Evolutionary conservation across 2,329 filamentous ascomycete genomes (phyloP), one percentile per base, ranked within the genome.

Genomic region (Orbilia oligospora): DNA sequence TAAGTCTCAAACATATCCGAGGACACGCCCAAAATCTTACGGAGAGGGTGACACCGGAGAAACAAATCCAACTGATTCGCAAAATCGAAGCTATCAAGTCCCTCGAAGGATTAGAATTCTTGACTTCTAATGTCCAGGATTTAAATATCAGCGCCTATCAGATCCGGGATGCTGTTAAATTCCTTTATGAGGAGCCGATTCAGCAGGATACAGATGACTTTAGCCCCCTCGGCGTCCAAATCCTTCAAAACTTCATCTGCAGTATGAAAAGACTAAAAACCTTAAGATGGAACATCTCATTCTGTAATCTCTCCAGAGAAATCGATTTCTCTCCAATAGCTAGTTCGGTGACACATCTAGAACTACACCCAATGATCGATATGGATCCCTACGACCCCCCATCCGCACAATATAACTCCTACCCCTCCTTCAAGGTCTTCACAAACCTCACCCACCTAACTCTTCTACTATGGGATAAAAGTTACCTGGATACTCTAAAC

Each of bases 171-270:
- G 65, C 24, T 10, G 22, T 55, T 1, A 58, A 58, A 38, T 20
- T 58, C 16, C 53, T 49, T 16, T 44, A 46, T 14, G 53, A 63
- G 22, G 66, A 44, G 16, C 66, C 49, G 2, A 48, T 56, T n/a
- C 36, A 58, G 14, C 49, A 69, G 8, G 51, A 66, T 66, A 46
- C 12, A 12, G 33, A 58, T 3, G 49, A 53, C 5, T 66, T 56
- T 24, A 30, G 36, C 18, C 20, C 48, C 16, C 14, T 20, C 30
- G 22, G 41, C 5, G 38, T 69, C n/a, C 41, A 18, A 5, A 24
- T 65, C 10, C 30, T 76, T 3, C 71, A 69, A 30, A 49, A 64
- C 33, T 76, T 76, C 65, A 51, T 76, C 8, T 69, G 71, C 12
- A 65, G 64, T 8, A 49, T 76, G 64, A 64, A 68, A n/a, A 64